Percentiles rank a stretch among this genome's conserved stretches.
Evolutionary conservation across 1,284 basidiomycete genomes (phyloP).

Genomic region (Cutaneotrichosporon cavernicola): DNA sequence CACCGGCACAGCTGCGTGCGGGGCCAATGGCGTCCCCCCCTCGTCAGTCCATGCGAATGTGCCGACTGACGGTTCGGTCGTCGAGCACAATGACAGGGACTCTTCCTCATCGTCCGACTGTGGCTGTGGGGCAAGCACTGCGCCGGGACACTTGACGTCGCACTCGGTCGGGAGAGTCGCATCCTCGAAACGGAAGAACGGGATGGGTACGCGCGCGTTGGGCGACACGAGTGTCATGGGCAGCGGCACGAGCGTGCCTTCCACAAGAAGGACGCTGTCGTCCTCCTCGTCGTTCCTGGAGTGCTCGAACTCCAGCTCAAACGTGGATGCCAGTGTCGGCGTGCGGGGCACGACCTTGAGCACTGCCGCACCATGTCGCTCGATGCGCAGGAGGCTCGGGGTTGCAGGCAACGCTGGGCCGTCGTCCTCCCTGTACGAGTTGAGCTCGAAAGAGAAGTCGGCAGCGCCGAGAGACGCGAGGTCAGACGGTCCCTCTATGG

Average conservation of each 20-base stretch:
- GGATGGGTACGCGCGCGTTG: conserved; percentile 29
- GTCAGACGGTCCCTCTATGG: not conserved
- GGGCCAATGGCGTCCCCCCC: conserved; percentile 10
- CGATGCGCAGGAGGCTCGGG: conserved; percentile 16
- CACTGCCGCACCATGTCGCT: conserved; percentile 4
- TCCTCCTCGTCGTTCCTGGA: conserved; percentile 19
- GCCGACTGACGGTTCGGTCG: conserved; percentile 12
- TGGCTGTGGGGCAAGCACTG: not conserved
- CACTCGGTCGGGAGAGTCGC: conserved; percentile 12
- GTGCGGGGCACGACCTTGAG: conserved; percentile 16
- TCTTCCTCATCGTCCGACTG: not conserved
- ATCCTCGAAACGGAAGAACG: conserved; percentile 32
- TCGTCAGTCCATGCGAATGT: conserved; percentile 31
- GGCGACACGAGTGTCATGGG: conserved; percentile 31
- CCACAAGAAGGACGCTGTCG: conserved; percentile 17
- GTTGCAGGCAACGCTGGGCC: conserved; percentile 7
- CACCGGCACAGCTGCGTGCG: conserved; percentile 11
- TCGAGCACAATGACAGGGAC: conserved; percentile 8
- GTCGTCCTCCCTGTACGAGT: conserved; percentile 9
- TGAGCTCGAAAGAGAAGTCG: conserved; percentile 47
- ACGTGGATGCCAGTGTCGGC: conserved; percentile 20
- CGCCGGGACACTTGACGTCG: conserved; percentile 14
- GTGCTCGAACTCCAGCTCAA: conserved; percentile 32
- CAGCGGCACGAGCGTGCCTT: conserved; percentile 35
- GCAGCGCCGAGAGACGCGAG: conserved; percentile 23